Evolutionary conservation across 805 yeast genomes (phyloP), one percentile per base, ranked within the genome.

Genomic region (Starmerella geochares): DNA sequence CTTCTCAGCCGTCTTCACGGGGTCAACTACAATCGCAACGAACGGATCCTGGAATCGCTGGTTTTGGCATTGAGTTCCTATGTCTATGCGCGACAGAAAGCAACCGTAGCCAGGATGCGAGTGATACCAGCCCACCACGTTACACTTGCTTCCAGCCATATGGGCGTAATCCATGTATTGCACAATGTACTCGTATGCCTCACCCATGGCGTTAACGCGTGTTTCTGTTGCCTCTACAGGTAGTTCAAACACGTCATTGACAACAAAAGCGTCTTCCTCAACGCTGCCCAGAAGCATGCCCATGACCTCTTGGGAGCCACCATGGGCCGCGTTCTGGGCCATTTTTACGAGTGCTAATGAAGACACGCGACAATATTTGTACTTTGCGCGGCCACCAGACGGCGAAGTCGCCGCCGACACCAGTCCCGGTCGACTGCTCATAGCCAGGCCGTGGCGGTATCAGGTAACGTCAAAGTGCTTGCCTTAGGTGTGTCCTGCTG

Each of bases 141-240:
- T 76, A 54, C 83, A 81, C n/a, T 62, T 53, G n/a, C 76, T 65
- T 1, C 77, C 77, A 23, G 68, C 65, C 60, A 76, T 76, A 21
- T 49, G 50, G 54, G 77, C 64, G 37, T 73, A 69, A 48, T 80
- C 80, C 46, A 84, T 68, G 64, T 84, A 87, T 52, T 79, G 81
- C 1, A 88, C 92, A 95, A 92, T 88, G 63, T 82, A 92, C 64
- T 90, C 97, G 65, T 88, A 88, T 0, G 94, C 94, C 61, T 90
- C 97, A 16, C 80, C 79, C 61, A 84, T 87, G 0, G 97, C 96
- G 65, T 92, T 92, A 29, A 90, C 98, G 45, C 97, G 66, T 0
- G 96, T 86, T 63, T 92, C 97, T 0, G 97, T 88, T 0, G 97
- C 97, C 63, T 85, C 90, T 1, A 90, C 96, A 0, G 97, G 97